These are phyloP conservation scores for Camellia lanceoleosa DNA, from an alignment of 148 eudicot genomes.

Conservation along the genomic window DNA sequence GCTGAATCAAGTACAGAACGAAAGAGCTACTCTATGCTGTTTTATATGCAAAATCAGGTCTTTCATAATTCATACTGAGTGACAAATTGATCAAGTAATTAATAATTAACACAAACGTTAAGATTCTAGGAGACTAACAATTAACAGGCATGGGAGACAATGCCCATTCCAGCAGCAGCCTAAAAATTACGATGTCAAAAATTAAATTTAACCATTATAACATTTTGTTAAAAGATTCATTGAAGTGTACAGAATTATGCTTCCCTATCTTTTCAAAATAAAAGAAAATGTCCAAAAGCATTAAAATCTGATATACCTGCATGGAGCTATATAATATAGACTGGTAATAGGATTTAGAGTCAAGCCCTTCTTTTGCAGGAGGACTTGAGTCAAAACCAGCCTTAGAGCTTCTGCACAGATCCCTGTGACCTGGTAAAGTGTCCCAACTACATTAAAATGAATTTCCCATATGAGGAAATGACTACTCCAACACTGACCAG, in stretches of 20 bases:
- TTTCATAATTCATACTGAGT: not conserved
- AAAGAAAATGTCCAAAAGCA: not conserved
- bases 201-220: not conserved
- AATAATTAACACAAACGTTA: not conserved
- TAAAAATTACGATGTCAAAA: not conserved
- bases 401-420: conserved; percentile 75
- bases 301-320: conserved; percentile 52
- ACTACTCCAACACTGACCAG: conserved; percentile 89
- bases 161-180: not conserved
- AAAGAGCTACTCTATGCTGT: not conserved
- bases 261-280: not conserved
- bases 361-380: conserved; percentile 75
- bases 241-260: not conserved
- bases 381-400: conserved; percentile 75
- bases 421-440: conserved; percentile 66
- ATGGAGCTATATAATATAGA: conserved; percentile 90
- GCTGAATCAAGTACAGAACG: not conserved
- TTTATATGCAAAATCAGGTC: conserved; percentile 3
- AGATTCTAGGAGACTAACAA: not conserved
- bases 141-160: not conserved
- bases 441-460: conserved; percentile 71
- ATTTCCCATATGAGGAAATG: conserved; percentile 77
- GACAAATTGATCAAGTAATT: not conserved
- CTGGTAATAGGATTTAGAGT: conserved; percentile 70
- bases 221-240: not conserved